phyloP scores from a whole-genome alignment of 306 rosid genomes.

The Prunus padus region DNA sequence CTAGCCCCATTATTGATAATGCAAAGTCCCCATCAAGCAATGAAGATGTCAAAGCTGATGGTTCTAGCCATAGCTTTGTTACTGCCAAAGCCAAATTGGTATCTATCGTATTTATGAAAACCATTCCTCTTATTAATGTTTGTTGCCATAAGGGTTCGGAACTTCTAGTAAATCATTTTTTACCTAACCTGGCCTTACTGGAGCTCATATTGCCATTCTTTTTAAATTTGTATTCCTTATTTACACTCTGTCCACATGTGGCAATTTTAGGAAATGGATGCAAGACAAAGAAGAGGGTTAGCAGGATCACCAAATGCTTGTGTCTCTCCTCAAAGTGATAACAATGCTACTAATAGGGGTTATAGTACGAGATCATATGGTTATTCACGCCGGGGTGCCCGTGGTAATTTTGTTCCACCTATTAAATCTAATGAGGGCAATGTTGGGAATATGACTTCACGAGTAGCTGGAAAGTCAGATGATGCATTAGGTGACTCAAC shows the following conservation, averaged over 20 bases:
- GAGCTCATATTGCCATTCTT: background rate
- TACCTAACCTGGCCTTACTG: background rate
- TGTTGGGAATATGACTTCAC: slow-evolving; percentile 61
- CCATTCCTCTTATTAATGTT: background rate
- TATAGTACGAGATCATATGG: slow-evolving; percentile 77
- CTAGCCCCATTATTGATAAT: slow-evolving; percentile 49
- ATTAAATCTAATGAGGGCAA: slow-evolving; percentile 64
- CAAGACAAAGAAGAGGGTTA: slow-evolving; percentile 45
- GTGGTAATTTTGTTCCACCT: slow-evolving; percentile 92
- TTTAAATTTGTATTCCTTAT: background rate
- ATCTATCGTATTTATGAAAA: slow-evolving; percentile 4
- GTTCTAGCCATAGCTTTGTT: slow-evolving; percentile 58
- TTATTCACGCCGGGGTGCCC: slow-evolving; percentile 69
- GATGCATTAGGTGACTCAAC: slow-evolving; percentile 80
- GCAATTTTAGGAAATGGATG: slow-evolving; percentile 55
- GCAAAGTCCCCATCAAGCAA: slow-evolving; percentile 54
- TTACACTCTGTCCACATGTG: background rate
- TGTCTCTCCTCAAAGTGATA: slow-evolving; percentile 53
- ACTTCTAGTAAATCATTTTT: slow-evolving; percentile 4
- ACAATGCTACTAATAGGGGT: slow-evolving; percentile 41
- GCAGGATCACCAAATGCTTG: slow-evolving; percentile 54
- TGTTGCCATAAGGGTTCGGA: background rate
- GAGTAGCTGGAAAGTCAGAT: slow-evolving; percentile 61
- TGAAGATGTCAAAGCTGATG: slow-evolving; percentile 53
- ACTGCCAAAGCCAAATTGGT: slow-evolving; percentile 73